phyloP scores from a whole-genome alignment of 495 filamentous ascomycete genomes.

The Pyronema omphalodes region DNA sequence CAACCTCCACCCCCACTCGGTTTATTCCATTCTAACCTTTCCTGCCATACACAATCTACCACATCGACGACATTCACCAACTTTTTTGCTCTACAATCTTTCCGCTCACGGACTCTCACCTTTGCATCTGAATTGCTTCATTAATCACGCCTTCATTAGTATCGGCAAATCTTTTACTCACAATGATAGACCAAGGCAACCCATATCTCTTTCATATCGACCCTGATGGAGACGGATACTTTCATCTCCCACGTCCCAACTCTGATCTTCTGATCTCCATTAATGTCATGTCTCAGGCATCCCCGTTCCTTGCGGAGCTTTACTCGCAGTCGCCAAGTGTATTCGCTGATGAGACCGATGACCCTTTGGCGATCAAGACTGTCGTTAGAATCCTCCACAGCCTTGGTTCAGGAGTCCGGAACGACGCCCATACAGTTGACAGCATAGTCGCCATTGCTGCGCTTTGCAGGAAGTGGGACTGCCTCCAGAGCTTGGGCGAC shows the following conservation, averaged over 20 bases:
- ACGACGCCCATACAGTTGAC: background rate
- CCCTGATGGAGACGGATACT: background rate
- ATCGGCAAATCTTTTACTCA: background rate
- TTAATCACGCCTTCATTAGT: no score
- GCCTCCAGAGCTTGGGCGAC: background rate
- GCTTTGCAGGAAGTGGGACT: constrained; percentile 1
- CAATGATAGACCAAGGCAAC: background rate
- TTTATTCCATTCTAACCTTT: no score
- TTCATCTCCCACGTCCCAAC: background rate
- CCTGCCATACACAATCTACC: no score
- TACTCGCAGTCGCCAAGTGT: background rate
- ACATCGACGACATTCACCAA: no score
- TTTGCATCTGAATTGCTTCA: no score
- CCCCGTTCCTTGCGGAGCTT: background rate
- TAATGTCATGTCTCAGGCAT: background rate
- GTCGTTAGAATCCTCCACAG: background rate
- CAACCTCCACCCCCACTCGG: no score
- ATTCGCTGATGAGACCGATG: background rate
- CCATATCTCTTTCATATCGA: background rate
- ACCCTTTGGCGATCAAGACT: background rate
- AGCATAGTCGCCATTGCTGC: background rate
- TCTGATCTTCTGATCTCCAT: background rate
- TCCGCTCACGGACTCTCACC: no score
- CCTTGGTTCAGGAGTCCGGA: background rate
- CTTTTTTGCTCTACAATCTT: no score